These are phyloP conservation scores for Podospora bellae-mahoneyi DNA, from an alignment of 495 filamentous ascomycete species.

Conservation along the genomic window DNA sequence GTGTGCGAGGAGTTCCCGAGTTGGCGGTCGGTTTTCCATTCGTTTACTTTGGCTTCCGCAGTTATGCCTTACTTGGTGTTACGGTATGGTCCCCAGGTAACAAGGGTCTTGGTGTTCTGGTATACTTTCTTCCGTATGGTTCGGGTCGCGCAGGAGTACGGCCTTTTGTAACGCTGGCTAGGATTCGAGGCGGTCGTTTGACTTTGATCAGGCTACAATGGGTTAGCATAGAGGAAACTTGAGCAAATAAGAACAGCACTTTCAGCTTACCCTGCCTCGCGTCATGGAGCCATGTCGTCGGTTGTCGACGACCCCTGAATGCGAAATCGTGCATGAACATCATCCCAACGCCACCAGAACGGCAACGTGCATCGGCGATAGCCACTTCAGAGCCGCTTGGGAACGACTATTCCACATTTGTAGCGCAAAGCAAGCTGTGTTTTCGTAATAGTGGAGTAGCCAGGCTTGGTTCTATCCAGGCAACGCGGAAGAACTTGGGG, in stretches of 20 bases:
- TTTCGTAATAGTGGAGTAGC: background rate
- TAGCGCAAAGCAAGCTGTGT: background rate
- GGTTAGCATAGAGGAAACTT: background rate
- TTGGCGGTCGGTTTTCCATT: background rate
- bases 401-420: conserved; percentile 6
- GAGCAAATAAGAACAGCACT: background rate
- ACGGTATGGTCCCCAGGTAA: background rate
- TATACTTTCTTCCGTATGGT: background rate
- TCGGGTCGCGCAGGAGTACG: background rate
- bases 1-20: background rate
- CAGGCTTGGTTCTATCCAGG: background rate
- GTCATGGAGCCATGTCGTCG: background rate
- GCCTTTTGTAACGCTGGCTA: background rate
- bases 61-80: background rate
- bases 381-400: background rate
- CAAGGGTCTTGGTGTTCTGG: background rate
- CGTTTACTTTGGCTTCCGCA: background rate
- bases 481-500: background rate
- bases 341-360: conserved; percentile 1
- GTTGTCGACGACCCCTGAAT: background rate
- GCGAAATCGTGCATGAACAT: conserved; percentile 6
- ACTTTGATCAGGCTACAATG: background rate
- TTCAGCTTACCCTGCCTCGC: background rate
- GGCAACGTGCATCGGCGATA: conserved; percentile 1
- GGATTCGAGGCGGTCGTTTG: background rate